Evolutionary conservation across 805 yeast species (phyloP), one percentile per base, ranked within the genome.

Genomic region (Ogataea neopini): DNA sequence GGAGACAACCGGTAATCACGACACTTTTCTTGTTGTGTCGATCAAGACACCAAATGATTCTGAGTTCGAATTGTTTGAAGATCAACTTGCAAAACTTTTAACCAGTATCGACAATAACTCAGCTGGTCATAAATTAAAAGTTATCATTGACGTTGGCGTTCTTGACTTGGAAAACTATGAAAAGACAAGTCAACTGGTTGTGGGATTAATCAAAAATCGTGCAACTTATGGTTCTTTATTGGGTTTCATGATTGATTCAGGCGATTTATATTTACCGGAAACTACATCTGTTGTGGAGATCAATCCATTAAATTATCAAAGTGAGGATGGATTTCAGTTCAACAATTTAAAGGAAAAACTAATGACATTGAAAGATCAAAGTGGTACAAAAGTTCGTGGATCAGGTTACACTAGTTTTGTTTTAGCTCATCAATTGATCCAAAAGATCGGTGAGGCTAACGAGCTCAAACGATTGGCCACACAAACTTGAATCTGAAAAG

Each of bases 1-100:
- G 8, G 76, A 76, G 13, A 76, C 82, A 1, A 62, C 61, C 7
- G 83, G 83, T 1, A 78, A 78, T 59, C 55, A 60, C 17, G 81
- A 78, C 51, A 75, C 81, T 1, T 78, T 77, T 57, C 54, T 75
- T 10, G 62, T 75, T 9, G 49, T 77, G 39, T 57, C 66, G 36
- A 50, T 70, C 10, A 61, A 61, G 6, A 33, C 33, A 5, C 38
- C 48, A n/a, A n/a, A n/a, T n/a, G n/a, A n/a, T 3, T 36, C 40
- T 6, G 37, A 28, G 20, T 22, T 30, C 9, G 40, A 40, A 20
- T 11, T 25, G 23, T 43, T 15, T 35, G 36, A 44, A n/a, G n/a
- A 6, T 6, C 28, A 26, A 4, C 28, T 48, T n/a, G 5, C 18
- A n/a, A 36, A 22, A 19, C 10, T 19, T 23, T 19, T 43, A 29